phyloP scores from a whole-genome alignment of 2,329 filamentous ascomycete genomes.

The Fusarium anguioides region DNA sequence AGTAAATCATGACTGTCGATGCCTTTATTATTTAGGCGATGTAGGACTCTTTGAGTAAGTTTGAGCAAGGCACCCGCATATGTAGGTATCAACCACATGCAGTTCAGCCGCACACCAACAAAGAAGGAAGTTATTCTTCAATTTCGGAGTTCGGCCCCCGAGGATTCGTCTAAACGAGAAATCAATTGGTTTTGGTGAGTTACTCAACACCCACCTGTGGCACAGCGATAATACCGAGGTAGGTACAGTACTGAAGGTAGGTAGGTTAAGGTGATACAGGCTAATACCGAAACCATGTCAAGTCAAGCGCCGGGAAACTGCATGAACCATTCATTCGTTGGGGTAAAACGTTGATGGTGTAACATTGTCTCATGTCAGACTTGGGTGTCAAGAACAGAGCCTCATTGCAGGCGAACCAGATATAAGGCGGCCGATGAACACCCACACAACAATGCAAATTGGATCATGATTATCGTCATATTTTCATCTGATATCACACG shows the following conservation, averaged over 20 bases:
- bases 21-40: no score
- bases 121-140: background rate
- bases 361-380: background rate
- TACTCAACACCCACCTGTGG: background rate
- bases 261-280: background rate
- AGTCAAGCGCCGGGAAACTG: background rate
- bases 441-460: background rate
- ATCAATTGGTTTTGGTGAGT: background rate
- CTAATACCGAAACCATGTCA: background rate
- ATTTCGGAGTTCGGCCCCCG: background rate
- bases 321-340: background rate
- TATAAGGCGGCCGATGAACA: background rate
- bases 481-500: background rate
- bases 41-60: background rate
- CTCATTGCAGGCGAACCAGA: conserved; percentile 13
- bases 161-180: background rate
- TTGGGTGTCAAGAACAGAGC: background rate
- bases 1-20: no score
- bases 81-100: background rate
- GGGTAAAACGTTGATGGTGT: background rate
- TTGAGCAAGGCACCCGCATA: background rate
- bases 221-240: background rate
- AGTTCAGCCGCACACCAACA: background rate
- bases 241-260: background rate
- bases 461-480: background rate